Evolutionary conservation across 495 filamentous ascomycete species (phyloP).

Genomic region (Podospora conica): DNA sequence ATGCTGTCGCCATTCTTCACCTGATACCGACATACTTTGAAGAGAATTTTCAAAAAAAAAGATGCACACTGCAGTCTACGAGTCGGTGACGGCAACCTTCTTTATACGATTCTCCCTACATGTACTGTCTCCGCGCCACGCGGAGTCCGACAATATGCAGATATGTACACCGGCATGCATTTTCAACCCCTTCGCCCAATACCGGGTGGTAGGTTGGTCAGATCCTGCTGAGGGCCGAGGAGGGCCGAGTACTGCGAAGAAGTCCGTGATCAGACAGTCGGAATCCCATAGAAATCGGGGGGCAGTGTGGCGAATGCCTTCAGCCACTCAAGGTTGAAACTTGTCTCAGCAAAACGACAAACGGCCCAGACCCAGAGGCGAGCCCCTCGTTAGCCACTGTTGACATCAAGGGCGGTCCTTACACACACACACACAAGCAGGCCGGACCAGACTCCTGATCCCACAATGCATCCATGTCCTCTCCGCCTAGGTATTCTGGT

Average conservation of each 20-base stretch:
- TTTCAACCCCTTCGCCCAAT: no score
- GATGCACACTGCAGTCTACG: not conserved
- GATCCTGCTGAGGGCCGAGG: no score
- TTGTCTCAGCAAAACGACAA: not conserved
- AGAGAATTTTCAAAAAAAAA: no score
- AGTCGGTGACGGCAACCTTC: not conserved
- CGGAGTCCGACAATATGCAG: no score
- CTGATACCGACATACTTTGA: not conserved
- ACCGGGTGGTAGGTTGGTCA: no score
- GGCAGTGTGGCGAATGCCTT: not conserved
- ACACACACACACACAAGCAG: not conserved
- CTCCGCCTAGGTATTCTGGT: slow-evolving; percentile 12
- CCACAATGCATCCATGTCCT: slow-evolving; percentile 3
- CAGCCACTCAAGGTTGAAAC: not conserved
- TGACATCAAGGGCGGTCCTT: not conserved
- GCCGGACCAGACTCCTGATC: not conserved
- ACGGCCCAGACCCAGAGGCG: not conserved
- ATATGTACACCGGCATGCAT: no score
- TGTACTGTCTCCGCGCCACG: not conserved
- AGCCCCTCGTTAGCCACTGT: not conserved
- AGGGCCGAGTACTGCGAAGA: no score
- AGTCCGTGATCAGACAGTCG: not conserved
- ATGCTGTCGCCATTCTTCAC: not conserved
- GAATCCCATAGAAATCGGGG: not conserved
- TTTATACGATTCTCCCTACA: no score